phyloP scores from a whole-genome alignment of 2,329 filamentous ascomycete species.

The Podosphaera xanthii region DNA sequence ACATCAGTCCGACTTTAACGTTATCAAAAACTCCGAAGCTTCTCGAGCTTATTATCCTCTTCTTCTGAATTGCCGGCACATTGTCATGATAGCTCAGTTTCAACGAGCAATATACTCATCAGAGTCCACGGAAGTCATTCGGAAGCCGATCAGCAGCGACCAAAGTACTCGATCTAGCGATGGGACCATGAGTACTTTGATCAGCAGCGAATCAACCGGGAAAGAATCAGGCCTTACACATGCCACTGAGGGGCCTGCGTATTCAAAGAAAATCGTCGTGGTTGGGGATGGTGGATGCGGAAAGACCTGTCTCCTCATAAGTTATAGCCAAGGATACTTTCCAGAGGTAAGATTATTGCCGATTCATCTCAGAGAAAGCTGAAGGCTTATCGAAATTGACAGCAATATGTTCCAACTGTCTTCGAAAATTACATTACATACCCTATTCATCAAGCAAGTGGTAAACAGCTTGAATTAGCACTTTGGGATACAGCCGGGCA shows the following conservation, averaged over 20 bases:
- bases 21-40: too few relatives aligned
- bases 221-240: slow-evolving; percentile 61
- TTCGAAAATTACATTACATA: slow-evolving; percentile 99
- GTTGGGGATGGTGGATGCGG: slow-evolving; percentile 95
- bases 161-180: slow-evolving; percentile 43
- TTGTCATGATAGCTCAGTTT: slow-evolving; percentile 14
- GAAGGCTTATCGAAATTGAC: slow-evolving; percentile 4
- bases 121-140: not conserved
- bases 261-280: slow-evolving; percentile 98
- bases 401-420: slow-evolving; percentile 98
- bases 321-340: slow-evolving; percentile 96
- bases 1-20: too few relatives aligned
- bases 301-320: slow-evolving; percentile 96
- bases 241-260: slow-evolving; percentile 73
- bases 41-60: too few relatives aligned
- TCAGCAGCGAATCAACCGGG: slow-evolving; percentile 47
- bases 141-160: slow-evolving; percentile 13
- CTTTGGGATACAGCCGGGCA: slow-evolving; percentile 97
- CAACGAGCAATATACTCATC: slow-evolving; percentile 6
- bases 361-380: not conserved
- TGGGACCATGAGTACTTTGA: slow-evolving; percentile 70
- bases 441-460: slow-evolving; percentile 64
- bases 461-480: slow-evolving; percentile 88
- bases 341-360: slow-evolving; percentile 48
- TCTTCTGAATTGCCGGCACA: not conserved